Evolutionary conservation across 305 asterid genomes (phyloP).

Genomic region (Andrographis paniculata): DNA sequence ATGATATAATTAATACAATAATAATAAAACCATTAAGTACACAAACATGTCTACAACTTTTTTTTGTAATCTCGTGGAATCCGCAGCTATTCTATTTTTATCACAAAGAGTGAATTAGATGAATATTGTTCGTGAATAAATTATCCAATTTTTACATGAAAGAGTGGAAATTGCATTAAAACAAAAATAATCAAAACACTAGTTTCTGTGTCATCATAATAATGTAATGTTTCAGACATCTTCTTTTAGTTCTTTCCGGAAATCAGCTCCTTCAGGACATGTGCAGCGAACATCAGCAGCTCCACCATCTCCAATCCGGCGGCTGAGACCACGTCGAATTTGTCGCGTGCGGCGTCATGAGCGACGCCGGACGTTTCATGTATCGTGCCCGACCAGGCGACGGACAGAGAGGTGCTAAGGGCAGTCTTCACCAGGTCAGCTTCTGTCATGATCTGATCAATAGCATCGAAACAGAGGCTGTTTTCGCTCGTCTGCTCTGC

Average conservation of each 20-base stretch:
- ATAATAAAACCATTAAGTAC: too few species aligned
- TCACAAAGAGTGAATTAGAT: too few species aligned
- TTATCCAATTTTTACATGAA: too few species aligned
- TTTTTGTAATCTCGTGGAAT: too few species aligned
- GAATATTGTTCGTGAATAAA: too few species aligned
- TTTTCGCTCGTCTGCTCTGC: constrained; percentile 18
- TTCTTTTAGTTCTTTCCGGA: constrained; percentile 1
- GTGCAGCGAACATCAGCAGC: constrained; percentile 70
- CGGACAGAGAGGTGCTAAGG: constrained; percentile 71
- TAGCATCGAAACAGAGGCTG: constrained; percentile 20
- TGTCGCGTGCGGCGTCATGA: constrained; percentile 19
- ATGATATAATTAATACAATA: too few species aligned
- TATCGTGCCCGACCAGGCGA: constrained; percentile 53
- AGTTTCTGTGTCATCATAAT: too few species aligned
- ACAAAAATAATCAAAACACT: too few species aligned
- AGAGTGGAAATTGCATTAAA: too few species aligned
- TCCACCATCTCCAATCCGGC: constrained; percentile 94
- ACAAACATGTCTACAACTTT: too few species aligned
- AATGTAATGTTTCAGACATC: not conserved
- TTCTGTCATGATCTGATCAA: constrained; percentile 48
- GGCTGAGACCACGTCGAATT: constrained; percentile 72
- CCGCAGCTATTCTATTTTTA: too few species aligned
- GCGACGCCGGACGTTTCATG: constrained; percentile 24
- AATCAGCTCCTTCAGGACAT: constrained; percentile 33
- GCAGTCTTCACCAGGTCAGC: constrained; percentile 77